phyloP scores from a whole-genome alignment of 768 basidiomycete genomes.

The Suillus occidentalis region DNA sequence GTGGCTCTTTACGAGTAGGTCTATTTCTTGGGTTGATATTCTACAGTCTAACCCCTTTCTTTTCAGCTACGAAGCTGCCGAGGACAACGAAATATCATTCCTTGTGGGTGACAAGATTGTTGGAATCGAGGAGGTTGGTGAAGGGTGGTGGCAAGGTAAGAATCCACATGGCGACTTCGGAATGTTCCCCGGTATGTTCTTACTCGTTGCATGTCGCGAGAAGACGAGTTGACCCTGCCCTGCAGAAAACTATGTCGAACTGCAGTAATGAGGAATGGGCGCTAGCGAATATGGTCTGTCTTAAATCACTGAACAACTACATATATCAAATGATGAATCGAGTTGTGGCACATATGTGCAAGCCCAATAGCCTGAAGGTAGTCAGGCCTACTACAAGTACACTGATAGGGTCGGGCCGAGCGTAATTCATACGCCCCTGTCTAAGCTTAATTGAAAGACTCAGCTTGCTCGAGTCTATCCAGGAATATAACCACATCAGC shows the following conservation, averaged over 20 bases:
- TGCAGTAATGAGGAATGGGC: background rate
- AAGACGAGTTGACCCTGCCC: background rate
- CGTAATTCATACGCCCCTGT: background rate
- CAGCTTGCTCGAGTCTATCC: background rate
- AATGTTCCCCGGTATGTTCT: slow-evolving; percentile 69
- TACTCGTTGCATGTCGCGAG: background rate
- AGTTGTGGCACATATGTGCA: background rate
- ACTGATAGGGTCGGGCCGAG: background rate
- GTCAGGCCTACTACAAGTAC: background rate
- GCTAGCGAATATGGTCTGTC: background rate
- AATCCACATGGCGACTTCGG: slow-evolving; percentile 56
- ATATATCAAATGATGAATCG: background rate
- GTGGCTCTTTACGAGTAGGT: slow-evolving; percentile 73
- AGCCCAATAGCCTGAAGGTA: background rate
- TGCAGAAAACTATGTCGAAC: slow-evolving; percentile 11
- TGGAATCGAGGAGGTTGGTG: slow-evolving; percentile 76
- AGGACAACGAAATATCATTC: slow-evolving; percentile 91
- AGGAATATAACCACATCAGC: background rate
- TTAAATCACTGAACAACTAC: background rate
- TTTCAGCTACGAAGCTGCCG: slow-evolving; percentile 79
- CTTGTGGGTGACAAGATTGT: slow-evolving; percentile 77
- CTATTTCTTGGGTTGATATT: background rate
- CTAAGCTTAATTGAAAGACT: background rate
- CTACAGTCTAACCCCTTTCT: background rate
- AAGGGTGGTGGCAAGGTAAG: slow-evolving; percentile 89